Base-by-base conservation (phyloP, 306 rosid genomes). In the barrel medic (Medicago truncatula) region DNA sequence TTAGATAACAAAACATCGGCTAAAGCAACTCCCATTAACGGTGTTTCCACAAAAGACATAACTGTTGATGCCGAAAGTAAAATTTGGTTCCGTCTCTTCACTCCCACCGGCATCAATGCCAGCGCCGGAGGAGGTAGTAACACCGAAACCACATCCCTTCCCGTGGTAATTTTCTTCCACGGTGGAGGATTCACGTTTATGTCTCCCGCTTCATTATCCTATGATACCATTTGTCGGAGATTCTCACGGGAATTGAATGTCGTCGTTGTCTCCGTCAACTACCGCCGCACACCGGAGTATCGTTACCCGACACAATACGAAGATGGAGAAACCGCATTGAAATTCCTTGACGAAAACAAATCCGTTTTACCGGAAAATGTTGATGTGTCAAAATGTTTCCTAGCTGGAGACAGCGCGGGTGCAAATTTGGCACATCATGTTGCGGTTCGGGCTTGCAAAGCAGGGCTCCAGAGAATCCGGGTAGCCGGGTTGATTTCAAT, bases 341-440 rank as follows among this genome's bases (percentile, higher is more conserved):
- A 54, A 0, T 88, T 75, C 53, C 82, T 91, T 31, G 87, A 87
- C 36, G 70, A 34, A 5, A 76, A 69, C 9, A 68, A 12, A 23
- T 4, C 9, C 60, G 40, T 8, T 2, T 41, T 91, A 18, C 50
- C 50, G 2, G 31, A 28, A 3, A 25, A 6, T 3, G 93, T 89
- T 23, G 96, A 90, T 62, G 1, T 84, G 21, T 67, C 90, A 0
- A 81, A 76, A 4, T 82, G 88, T 71, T 90, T 91, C 56, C 36
- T 94, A 0, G 88, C 85, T 0, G 98, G 98, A 0, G 97, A 94
- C 49, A 91, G 96, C 76, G 95, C 98, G 4, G 97, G 96, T 0
- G 98, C 79, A 11, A 94, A 90, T 53, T 0, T 91, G 21, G 91
- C 91, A 0, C 97, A 94, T 65, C 78, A 91, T 36, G 86, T 87